Conservation (phyloP, 305 asterid species). For the Nicotiana rustica region DNA sequence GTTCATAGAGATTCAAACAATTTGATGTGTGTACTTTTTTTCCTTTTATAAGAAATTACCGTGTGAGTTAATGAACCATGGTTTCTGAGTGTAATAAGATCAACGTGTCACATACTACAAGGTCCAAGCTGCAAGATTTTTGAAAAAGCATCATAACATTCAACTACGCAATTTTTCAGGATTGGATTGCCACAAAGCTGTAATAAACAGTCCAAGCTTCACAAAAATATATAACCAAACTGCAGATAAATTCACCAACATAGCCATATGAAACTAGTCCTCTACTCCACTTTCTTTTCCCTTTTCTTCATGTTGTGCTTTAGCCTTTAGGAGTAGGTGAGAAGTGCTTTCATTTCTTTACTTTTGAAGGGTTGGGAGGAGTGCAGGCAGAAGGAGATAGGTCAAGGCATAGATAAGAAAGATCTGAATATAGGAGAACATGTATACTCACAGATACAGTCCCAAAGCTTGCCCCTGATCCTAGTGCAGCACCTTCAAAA, state of each 20-base stretch:
- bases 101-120: slow-evolving; percentile 5
- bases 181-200: neutral
- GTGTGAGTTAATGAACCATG: slow-evolving; percentile 1
- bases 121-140: slow-evolving; percentile 24
- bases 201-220: slow-evolving; percentile 2
- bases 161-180: neutral
- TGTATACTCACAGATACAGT: slow-evolving; percentile 71
- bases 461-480: slow-evolving; percentile 93
- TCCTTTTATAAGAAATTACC: neutral
- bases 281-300: slow-evolving; percentile 12
- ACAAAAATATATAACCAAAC: neutral
- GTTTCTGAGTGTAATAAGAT: neutral
- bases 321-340: neutral
- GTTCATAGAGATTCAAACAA: neutral
- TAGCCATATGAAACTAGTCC: slow-evolving; percentile 1
- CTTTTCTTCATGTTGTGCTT: neutral
- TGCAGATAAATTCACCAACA: slow-evolving; percentile 18
- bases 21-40: neutral
- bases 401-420: slow-evolving; percentile 6
- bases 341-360: neutral
- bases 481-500: slow-evolving; percentile 73
- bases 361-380: neutral
- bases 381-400: neutral
- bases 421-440: slow-evolving; percentile 12
- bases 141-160: slow-evolving; percentile 18